These are phyloP conservation scores for Naegleria gruberi DNA, from an alignment of 208 protist genomes.

Conservation along the genomic window DNA sequence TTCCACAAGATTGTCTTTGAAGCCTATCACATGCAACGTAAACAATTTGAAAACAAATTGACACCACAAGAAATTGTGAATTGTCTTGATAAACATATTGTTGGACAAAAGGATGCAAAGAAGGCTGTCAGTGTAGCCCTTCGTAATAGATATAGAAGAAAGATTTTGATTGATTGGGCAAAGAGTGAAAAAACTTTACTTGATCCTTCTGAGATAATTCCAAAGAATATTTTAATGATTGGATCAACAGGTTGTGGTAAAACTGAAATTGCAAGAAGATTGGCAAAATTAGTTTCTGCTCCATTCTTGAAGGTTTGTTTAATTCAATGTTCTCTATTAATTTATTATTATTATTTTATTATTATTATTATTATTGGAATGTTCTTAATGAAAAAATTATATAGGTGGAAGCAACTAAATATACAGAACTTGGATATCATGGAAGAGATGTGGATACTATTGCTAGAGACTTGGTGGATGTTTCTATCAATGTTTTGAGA, in stretches of 20 bases:
- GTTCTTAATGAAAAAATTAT: too few species aligned
- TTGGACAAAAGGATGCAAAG: constrained; percentile 89
- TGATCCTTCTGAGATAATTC: constrained; percentile 71
- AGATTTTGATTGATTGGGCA: background rate
- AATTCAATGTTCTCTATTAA: too few species aligned
- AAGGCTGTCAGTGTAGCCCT: constrained; percentile 87
- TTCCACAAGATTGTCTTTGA: background rate
- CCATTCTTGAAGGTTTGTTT: constrained; percentile 97
- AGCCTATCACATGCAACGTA: background rate
- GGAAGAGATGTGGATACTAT: constrained; percentile 92
- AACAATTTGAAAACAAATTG: constrained; percentile 27
- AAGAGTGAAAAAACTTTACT: constrained; percentile 77
- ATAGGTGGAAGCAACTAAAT: constrained; percentile 98
- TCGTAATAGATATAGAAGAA: constrained; percentile 54
- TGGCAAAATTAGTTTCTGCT: constrained; percentile 90
- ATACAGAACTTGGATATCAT: constrained; percentile 93
- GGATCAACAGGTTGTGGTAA: constrained; percentile 62
- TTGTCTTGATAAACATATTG: constrained; percentile 87
- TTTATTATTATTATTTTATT: too few species aligned
- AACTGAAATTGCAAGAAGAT: constrained; percentile 82
- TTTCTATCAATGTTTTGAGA: constrained; percentile 74
- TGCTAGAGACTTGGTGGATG: constrained; percentile 89
- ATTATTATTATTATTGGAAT: too few species aligned
- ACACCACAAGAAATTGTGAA: constrained; percentile 76
- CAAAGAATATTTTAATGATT: constrained; percentile 90